Percentiles rank a stretch among this genome's conserved stretches.
These are phyloP conservation scores for Trichoderma endophyticum DNA, from an alignment of 2,329 filamentous ascomycete species.

Conservation along the genomic window DNA sequence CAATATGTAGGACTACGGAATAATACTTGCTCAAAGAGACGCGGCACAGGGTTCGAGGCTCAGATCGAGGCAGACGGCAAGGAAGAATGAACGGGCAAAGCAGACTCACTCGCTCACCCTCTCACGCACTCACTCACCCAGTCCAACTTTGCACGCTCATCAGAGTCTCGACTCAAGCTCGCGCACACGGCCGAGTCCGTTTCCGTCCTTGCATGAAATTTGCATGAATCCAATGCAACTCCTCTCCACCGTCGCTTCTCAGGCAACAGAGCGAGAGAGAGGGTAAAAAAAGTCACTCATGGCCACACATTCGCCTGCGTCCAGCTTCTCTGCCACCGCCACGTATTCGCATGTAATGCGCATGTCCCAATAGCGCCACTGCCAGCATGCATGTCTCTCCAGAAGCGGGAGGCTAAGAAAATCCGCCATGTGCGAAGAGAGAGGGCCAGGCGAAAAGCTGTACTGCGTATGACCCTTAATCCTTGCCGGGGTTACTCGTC, in stretches of 20 bases:
- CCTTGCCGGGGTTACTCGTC: background rate
- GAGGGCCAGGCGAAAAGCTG: background rate
- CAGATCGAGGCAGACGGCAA: background rate
- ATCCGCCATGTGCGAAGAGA: background rate
- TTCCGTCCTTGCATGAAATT: slow-evolving; percentile 1
- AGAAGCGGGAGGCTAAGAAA: background rate
- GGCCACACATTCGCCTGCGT: background rate
- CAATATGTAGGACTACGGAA: background rate
- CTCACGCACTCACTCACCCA: background rate
- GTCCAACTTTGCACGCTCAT: background rate
- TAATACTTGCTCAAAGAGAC: background rate
- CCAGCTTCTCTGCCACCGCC: slow-evolving; percentile 13
- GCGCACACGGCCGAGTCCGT: background rate
- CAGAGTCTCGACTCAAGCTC: background rate
- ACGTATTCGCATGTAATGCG: slow-evolving; percentile 15
- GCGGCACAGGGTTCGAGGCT: background rate
- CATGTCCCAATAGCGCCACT: background rate
- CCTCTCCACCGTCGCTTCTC: background rate
- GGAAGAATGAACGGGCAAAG: background rate
- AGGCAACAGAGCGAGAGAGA: background rate
- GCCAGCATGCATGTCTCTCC: slow-evolving; percentile 14
- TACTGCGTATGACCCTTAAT: background rate
- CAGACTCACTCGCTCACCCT: background rate
- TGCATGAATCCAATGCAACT: slow-evolving; percentile 5
- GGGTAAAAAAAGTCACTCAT: background rate